Evolutionary conservation across 2,329 filamentous ascomycete genomes (phyloP), one percentile per base, ranked within the genome.

Genomic region (Neofusicoccum kwambonambiense): DNA sequence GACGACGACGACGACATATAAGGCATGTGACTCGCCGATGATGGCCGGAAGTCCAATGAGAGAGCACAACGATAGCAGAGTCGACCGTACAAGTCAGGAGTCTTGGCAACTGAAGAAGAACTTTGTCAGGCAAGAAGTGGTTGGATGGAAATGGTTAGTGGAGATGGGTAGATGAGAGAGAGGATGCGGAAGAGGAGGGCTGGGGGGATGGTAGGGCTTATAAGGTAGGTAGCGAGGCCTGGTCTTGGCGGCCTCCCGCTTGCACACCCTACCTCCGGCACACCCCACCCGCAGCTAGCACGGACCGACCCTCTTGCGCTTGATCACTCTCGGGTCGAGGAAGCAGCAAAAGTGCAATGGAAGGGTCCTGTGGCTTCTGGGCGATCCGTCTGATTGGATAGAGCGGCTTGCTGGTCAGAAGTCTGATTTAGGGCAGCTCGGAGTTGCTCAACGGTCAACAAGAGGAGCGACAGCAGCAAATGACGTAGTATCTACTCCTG

Each of bases 211-310:
- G 58, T 19, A 39, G 58, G 58, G 58, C 15, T 62, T 62, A 62
- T 62, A 62, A 35, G 58, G 45, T 27, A 41, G 31, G 58, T 41
- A 62, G 45, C 58, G 58, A 62, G 45, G 58, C 12, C 57, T n/a
- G 35, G 58, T 42, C 58, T 62, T 62, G 58, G 58, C 58, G 58
- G 58, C 58, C 58, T 51, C 58, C 58, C 58, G 45, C 56, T 47
- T 41, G n/a, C 41, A 35, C 58, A 62, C 45, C 54, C 58, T 51
- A 62, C 58, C 58, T 42, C 45, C n/a, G 13, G 12, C 58, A 47
- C 35, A 62, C 58, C 45, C 42, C 45, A 51, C 58, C 58, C 15
- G 45, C 45, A 34, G 19, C 58, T 39, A 6, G 42, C 41, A 60
- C 42, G 19, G 56, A 60, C 35, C 22, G 27, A n/a, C 56, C 19